Evolutionary conservation across 768 basidiomycete species (phyloP), one percentile per base, ranked within the genome.

Genomic region (Auricularia cornea): DNA sequence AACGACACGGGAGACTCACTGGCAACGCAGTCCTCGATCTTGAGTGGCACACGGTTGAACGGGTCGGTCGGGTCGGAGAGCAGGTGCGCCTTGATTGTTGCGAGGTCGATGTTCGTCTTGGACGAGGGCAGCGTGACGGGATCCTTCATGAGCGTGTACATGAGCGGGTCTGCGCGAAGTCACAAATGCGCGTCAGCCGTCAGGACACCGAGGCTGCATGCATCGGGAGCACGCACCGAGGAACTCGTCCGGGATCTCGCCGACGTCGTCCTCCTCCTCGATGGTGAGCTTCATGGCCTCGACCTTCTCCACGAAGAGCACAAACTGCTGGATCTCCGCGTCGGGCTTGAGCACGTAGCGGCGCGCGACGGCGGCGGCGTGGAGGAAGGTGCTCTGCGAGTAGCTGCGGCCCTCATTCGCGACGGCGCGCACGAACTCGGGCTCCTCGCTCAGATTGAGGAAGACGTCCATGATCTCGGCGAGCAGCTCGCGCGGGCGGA

Each of bases 401-500:
- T 98, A 99, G 73, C 93, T 96, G 41, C 97, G 82, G 29, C 92
- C 97, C 69, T 99, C 97, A n/a, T 80, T 85, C 3, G 97, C 97
- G 40, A 98, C 90, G 6, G 92, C 94, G 31, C 81, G 79, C 33
- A 89, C 83, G 72, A 98, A 99, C 62, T 84, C 84, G 3, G 81
- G 79, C 70, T 88, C 86, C 62, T 88, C 84, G 66, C 89, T 88
- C 66, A 99, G 77, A 71, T 98, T 96, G 65, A 95, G 74, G 75
- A 91, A 98, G 31, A 98, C 88, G 72, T 94, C 88, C 51, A 98
- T 76, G 63, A 99, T 85, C 68, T 97, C 92, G 69, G 84, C 85
- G 33, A 99, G 80, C 33, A 98, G 79, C 33, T 80, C 81, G 70
- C 83, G 87, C 1, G 96, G 94, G 60, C 90, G 84, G 79, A 98